Evolutionary conservation across 129 eudicot genomes (phyloP).

Genomic region (Chrysanthemum seticuspe): DNA sequence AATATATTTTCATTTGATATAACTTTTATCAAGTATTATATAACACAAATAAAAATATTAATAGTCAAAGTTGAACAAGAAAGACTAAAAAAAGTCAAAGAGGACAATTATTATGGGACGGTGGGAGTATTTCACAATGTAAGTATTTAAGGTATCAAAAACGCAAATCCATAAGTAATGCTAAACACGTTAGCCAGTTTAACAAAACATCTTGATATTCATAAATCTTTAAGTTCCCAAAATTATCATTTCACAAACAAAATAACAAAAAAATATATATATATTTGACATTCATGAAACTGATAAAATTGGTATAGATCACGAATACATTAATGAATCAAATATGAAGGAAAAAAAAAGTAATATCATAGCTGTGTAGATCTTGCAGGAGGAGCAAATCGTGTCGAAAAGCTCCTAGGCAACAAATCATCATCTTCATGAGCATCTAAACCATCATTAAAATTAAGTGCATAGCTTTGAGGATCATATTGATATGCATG

Average conservation of each 20-base stretch:
- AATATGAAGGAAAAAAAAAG: neutral
- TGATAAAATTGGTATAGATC: conserved; percentile 1
- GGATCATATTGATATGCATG: conserved; percentile 60
- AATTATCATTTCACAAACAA: conserved; percentile 18
- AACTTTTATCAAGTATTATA: too few relatives aligned
- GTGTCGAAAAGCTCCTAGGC: conserved; percentile 54
- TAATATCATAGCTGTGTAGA: conserved; percentile 12
- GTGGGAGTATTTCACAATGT: too few relatives aligned
- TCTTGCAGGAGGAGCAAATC: conserved; percentile 52
- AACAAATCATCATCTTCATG: conserved; percentile 48
- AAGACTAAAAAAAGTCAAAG: too few relatives aligned
- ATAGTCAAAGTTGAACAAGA: too few relatives aligned
- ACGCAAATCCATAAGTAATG: neutral
- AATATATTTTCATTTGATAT: too few relatives aligned
- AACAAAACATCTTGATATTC: neutral
- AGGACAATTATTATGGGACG: too few relatives aligned
- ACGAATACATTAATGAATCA: conserved; percentile 19
- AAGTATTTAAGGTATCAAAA: too few relatives aligned
- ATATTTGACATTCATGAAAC: neutral
- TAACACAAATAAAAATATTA: too few relatives aligned
- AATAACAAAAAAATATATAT: neutral
- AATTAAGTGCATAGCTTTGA: conserved; percentile 69
- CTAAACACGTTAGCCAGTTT: neutral
- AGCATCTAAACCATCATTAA: conserved; percentile 41
- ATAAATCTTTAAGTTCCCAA: conserved; percentile 1